A percentile compares a stretch with the other conserved stretches of the same genome.
These are phyloP conservation scores for Trichopus zeylanicus DNA, from an alignment of 116 monocot genomes.

Conservation along the genomic window DNA sequence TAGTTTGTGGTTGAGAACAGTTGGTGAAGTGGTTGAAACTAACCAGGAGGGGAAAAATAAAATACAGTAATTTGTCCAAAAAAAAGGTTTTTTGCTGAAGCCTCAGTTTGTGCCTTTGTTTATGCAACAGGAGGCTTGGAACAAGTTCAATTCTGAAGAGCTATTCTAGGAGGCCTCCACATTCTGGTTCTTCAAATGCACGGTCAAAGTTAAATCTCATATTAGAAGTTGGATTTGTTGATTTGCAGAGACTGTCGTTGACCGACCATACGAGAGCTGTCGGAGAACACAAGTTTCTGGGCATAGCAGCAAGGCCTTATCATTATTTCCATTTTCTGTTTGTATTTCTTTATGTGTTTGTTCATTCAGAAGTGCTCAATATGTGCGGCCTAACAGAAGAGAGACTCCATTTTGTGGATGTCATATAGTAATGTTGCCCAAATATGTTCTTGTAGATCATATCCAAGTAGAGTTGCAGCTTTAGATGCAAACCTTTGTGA, in stretches of 20 bases:
- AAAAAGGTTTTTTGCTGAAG: too few species aligned
- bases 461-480: too few species aligned
- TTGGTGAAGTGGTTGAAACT: too few species aligned
- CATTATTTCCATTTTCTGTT: background rate
- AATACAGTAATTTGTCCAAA: background rate
- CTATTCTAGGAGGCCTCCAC: slow-evolving; percentile 10
- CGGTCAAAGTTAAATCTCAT: background rate
- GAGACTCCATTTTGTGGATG: too few species aligned
- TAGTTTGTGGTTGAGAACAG: too few species aligned
- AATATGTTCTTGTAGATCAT: too few species aligned
- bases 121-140: slow-evolving; percentile 35
- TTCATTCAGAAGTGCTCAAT: background rate
- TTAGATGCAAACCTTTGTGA: too few species aligned
- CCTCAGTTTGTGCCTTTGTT: background rate
- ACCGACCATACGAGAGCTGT: background rate
- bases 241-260: background rate
- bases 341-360: background rate
- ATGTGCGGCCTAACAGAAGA: too few species aligned
- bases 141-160: slow-evolving; percentile 35
- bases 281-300: background rate
- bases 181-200: background rate
- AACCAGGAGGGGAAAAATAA: too few species aligned
- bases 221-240: background rate
- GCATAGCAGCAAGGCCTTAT: background rate
- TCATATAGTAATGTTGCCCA: too few species aligned